Evolutionary conservation across 163 green algal species (phyloP), one percentile per base, ranked within the genome.

Genomic region (Prototheca cutis): DNA sequence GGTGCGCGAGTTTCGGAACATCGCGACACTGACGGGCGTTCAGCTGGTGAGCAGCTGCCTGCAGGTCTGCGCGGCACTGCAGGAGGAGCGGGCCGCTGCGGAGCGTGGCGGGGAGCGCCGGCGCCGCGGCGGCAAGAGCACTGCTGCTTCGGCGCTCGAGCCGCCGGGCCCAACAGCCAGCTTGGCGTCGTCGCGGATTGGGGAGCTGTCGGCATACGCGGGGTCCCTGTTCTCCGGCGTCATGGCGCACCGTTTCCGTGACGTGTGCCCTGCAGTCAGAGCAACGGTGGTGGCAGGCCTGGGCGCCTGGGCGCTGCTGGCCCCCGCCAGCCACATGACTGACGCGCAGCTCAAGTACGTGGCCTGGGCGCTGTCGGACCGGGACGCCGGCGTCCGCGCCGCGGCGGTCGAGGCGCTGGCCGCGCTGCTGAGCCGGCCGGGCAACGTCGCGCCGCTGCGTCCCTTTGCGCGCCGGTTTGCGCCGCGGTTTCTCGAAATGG

Each of bases 271-370:
- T 15, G 70, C 80, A 24, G 83, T 96, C 27, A 75, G 90, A 5
- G 62, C 70, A 27, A 63, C 73, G 1, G 84, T 90, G 24, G 84
- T 95, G 29, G 58, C 72, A 18, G 68, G 80, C 28, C 73, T 97
- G 29, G 88, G 88, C 2, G 17, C 56, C 57, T 97, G 90, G 89
- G 77, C 90, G n/a, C 25, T 36, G 24, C 55, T 68, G 7, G 62
- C 81, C 51, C 84, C 86, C 18, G 63, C 71, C 6, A 63, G 74
- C 63, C 95, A 90, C 63, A 72, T 96, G 40, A 68, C 76, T 23
- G 83, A 95, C 59, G 23, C 66, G 0, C 93, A 94, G 78, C 80
- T 96, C 59, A 97, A 97, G 76, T 97, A 97, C 79, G 59, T 96
- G 34, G 90, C 83, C 18, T 97, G 90, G 89, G 81, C 82, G 10